Base-by-base conservation (phyloP, 2,329 filamentous ascomycete genomes). In the Stemphylium vesicarium region DNA sequence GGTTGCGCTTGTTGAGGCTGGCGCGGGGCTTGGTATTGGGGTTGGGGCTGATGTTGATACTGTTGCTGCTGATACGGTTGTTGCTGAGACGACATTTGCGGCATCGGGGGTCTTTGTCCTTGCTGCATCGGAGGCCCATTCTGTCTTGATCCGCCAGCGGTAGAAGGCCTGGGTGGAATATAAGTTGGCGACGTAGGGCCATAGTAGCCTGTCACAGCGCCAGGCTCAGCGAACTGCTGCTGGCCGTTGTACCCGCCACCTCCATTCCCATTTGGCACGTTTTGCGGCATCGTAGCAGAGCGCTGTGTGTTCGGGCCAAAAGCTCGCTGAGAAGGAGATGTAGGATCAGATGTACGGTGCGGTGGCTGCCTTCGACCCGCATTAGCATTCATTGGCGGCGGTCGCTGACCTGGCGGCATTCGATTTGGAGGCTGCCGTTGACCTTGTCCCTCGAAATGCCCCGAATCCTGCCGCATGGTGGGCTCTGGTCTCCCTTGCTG, bases 201-300 rank as follows among this genome's bases (percentile, higher is more conserved):
- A 36, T 75, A 64, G 46, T 77, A 76, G 32, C 72, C 71, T 38
- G 69, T 64, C 18, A 64, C 54, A 49, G 71, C 66, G 39, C 70
- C 71, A 29, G 71, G 70, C 45, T 74, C 71, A 24, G 63, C 65
- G 69, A 75, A 77, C 31, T 72, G 65, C 36, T 70, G 65, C 31
- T 68, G 67, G n/a, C 39, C 42, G 15, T 64, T 58, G 33, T 62
- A 67, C 2, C 47, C 58, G 32, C 55, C 49, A 2, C 44, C 63
- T 26, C 57, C 61, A 26, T 33, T 54, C 7, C 53, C 62, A 18
- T 45, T 47, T 11, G 64, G 49, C 22, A 66, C 43, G 18, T 70
- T 70, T 4, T 76, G 70, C 4, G 75, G 75, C 71, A 77, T 70
- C 6, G 75, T 77, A 59, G 63, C 65, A 3, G 75, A 72, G 22